Base-by-base conservation (phyloP, 2,329 filamentous ascomycete genomes). In the Fusarium napiforme region DNA sequence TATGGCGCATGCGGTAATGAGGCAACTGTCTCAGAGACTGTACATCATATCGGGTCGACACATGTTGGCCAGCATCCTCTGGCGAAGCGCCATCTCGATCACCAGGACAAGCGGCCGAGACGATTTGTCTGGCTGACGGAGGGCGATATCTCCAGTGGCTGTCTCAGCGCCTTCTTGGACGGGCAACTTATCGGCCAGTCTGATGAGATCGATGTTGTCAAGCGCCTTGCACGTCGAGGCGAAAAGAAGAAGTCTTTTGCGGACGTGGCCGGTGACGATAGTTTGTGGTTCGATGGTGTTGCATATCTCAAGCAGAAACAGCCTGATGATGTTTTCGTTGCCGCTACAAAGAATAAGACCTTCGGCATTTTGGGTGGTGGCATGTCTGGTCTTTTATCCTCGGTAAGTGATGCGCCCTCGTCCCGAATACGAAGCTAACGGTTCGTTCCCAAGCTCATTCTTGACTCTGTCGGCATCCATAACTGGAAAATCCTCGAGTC, bases 401-500 rank as follows among this genome's bases (percentile, higher is more conserved):
- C 40, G 0, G 65, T 68, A 8, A 19, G 39, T 64, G 2, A 2
- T 5, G 11, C 5, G 0, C 4, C 4, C 5, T 23, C 1, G 1
- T 2, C 16, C 7, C 4, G 0, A n/a, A 18, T 3, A 7, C 1
- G 4, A 40, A 3, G 16, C n/a, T 36, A 2, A 71, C 18, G 1
- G 1, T 1, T 0, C 5, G 3, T 18, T 45, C 23, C 5, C 23
- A 26, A 78, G 60, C 73, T 84, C 16, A 79, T 85, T 19, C 82
- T 86, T 6, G 81, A 84, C 30, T 84, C 83, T 11, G 82, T 84
- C 6, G 83, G 84, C 2, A 79, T 86, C 19, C 81, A 82, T 19
- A 82, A 85, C 57, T 84, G 84, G 84, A 82, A 84, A 50, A 83
- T 86, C 2, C 75, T 83, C 7, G 84, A 86, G 70, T 83, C 84